Evolutionary conservation across 2,329 filamentous ascomycete genomes (phyloP), one percentile per base, ranked within the genome.

Genomic region (Kalmusia sp.): DNA sequence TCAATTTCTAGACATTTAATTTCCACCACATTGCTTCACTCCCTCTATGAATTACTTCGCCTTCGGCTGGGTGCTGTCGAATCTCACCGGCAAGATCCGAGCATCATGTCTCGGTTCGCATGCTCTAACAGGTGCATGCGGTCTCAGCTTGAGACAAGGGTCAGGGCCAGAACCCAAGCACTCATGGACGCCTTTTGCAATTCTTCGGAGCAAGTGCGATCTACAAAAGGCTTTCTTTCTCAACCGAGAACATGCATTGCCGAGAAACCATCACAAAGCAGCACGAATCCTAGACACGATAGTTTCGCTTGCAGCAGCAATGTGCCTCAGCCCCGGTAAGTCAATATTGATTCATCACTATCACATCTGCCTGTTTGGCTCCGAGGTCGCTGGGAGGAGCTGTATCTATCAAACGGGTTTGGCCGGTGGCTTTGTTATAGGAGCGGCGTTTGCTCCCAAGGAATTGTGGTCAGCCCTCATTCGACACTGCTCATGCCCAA

Each of bases 71-170:
- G 12, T 22, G 15, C 11, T 6, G 8, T 31, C 14, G 7, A n/a
- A 44, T 34, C 12, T 22, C 19, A 15, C 6, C 21, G 30, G 30
- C 30, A 46, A 35, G 12, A 34, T 28, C 33, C 15, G 22, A 14
- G 5, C 24, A 27, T 17, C 3, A 4, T 47, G 31, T 47, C 24
- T 28, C 21, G 15, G 22, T 28, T 30, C 11, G 15, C 44, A 28
- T 47, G 25, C 6, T 28, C 3, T 12, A 9, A 37, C 24, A 17
- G 44, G 21, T 37, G 44, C 33, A 6, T 47, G 12, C 33, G 44
- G 44, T 12, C 44, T 47, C 11, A 47, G 22, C 15, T 19, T 47
- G 9, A 47, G 33, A 47, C 44, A 47, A 9, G 33, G 44, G 33
- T 28, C 15, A 3, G 15, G n/a, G 8, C 5, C 8, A 28, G 9